Evolutionary conservation across 2,329 filamentous ascomycete genomes (phyloP).

Genomic region (Plenodomus tracheiphilus): DNA sequence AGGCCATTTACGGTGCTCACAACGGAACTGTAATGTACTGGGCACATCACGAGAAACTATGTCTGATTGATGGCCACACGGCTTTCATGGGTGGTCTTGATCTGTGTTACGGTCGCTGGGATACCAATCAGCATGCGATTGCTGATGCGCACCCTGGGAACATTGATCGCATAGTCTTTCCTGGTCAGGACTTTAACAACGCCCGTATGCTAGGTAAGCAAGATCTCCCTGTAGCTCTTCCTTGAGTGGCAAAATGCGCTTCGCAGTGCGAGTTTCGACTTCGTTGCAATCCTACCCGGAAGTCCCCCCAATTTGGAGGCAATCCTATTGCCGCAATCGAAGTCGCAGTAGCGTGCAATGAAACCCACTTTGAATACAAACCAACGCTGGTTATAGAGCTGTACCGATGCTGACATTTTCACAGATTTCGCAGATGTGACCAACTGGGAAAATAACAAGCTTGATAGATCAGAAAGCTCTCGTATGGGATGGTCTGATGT

Average conservation of each 20-base stretch:
- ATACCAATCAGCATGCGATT: conserved; percentile 84
- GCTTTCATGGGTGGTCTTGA: conserved; percentile 94
- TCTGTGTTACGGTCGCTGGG: conserved; percentile 82
- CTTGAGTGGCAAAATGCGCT: not conserved
- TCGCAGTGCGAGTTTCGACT: conserved; percentile 38
- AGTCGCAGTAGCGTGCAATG: not conserved
- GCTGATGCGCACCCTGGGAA: conserved; percentile 81
- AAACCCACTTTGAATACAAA: too few species aligned
- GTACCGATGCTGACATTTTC: conserved; percentile 14
- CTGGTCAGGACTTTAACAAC: conserved; percentile 93
- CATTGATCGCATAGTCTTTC: conserved; percentile 75
- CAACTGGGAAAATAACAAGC: conserved; percentile 83
- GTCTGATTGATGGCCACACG: conserved; percentile 74
- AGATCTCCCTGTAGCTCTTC: not conserved
- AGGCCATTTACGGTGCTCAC: conserved; percentile 78
- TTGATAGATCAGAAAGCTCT: conserved; percentile 76
- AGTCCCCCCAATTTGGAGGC: not conserved
- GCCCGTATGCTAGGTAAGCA: conserved; percentile 71
- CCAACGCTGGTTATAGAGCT: not conserved
- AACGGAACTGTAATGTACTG: conserved; percentile 85
- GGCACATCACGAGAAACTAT: conserved; percentile 93
- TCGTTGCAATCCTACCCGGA: not conserved
- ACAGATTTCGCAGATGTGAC: conserved; percentile 71
- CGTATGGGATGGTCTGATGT: conserved; percentile 95
- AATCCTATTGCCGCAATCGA: not conserved